A percentile compares a stretch with the other conserved stretches of the same genome.
Evolutionary conservation across 140 eudicot genomes (phyloP).

Genomic region (Anethum foeniculum): DNA sequence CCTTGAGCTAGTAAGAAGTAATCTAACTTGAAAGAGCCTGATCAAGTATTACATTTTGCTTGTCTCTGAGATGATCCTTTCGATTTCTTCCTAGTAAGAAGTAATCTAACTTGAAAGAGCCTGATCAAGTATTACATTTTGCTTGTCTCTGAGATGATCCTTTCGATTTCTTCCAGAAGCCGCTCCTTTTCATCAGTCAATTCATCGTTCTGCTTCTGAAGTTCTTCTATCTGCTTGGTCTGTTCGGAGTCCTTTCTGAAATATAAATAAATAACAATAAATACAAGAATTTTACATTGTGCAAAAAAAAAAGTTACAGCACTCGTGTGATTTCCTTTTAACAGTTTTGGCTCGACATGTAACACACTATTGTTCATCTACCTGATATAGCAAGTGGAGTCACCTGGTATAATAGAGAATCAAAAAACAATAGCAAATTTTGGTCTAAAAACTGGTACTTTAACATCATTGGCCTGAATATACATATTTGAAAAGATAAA

Average conservation of each 20-base stretch:
- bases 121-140: constrained; percentile 31
- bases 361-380: neutral
- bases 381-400: neutral
- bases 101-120: neutral
- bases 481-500: neutral
- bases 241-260: constrained; percentile 80
- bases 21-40: neutral
- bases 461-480: neutral
- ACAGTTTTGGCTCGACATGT: neutral
- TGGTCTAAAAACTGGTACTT: neutral
- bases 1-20: neutral
- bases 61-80: constrained; percentile 52
- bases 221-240: constrained; percentile 77
- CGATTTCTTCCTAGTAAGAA: constrained; percentile 87
- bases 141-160: constrained; percentile 51
- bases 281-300: neutral
- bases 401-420: neutral
- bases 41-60: constrained; percentile 36
- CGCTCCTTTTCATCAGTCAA: constrained; percentile 68
- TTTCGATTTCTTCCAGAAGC: constrained; percentile 74
- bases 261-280: no score
- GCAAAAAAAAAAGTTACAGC: neutral
- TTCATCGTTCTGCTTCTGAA: constrained; percentile 64
- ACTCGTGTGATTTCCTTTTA: neutral
- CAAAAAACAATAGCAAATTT: neutral